Evolutionary conservation across 345 rosid genomes (phyloP), one percentile per base, ranked within the genome.

Genomic region (Viola odorata): DNA sequence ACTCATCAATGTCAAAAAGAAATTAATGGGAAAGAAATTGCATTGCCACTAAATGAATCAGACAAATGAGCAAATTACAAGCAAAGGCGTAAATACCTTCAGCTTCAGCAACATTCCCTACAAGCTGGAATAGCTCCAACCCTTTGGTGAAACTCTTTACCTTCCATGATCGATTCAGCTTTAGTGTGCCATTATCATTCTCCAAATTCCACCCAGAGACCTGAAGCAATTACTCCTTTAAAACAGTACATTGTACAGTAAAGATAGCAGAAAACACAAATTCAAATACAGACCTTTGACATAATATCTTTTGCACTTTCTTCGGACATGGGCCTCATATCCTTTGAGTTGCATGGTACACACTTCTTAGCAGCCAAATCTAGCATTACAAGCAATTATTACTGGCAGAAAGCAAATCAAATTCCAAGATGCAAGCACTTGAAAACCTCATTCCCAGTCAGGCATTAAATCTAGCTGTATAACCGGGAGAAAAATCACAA

Each of bases 341-440:
- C 96, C 84, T 88, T 87, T n/a, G 87, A 7, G 58, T 78, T 76
- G 74, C 99, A 94, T 66, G 99, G 95, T 58, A 85, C 88, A 65
- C 95, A 94, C 82, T 87, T 90, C 81, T 82, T 87, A 59, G 79
- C 59, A 23, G 81, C 74, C 68, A 94, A 75, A 80, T 88, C 99
- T 90, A 75, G 2, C 50, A 78, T 12, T 14, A 50, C 13, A 54
- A 75, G 10, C 41, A 51, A 62, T 23, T 23, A 23, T 23, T 23
- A 62, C 9, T 38, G 40, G 15, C n/a, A 17, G 55, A 76, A 45
- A 40, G 41, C 53, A 57, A 44, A 62, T 42, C 56, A 41, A 17
- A 56, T 50, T 17, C 37, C 40, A 47, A 39, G 12, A 57, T 45
- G 45, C 47, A 37, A 50, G 11, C 8, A n/a, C 6, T 23, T 23